Base-by-base conservation (phyloP, 176 grass and related monocot species). In the Oryza meyeriana region DNA sequence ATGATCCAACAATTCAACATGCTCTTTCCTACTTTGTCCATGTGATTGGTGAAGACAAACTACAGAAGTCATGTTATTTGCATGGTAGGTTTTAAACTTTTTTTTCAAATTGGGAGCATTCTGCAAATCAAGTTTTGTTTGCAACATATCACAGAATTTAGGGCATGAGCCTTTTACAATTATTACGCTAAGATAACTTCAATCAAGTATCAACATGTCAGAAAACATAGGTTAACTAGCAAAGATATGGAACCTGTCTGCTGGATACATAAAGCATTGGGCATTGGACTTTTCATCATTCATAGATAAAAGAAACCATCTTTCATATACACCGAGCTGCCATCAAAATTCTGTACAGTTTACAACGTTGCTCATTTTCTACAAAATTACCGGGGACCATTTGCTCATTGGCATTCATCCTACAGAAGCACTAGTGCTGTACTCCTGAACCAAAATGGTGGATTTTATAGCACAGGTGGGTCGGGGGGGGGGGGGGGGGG, bases 271-370 rank as follows among this genome's bases (percentile, higher is more conserved):
- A 72, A 55, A 66, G 1, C 18, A 11, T 28, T 76, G 35, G n/a
- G 58, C 34, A 36, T 67, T 29, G 12, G 2, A 82, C 61, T 47
- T 38, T 68, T 61, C 45, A 90, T 32, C 22, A 18, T 61, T 59
- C 55, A 44, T 25, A 78, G 57, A 29, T 4, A 61, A 24, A 16
- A 26, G 73, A 78, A 72, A 68, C 24, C 39, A 69, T 78, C 40
- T 77, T 75, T 26, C 62, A 83, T 86, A 75, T 75, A 74, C 75
- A 86, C 39, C 16, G 6, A 82, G 33, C 18, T 69, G 52, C 61
- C 59, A 27, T 30, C 79, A 86, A 86, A 90, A 90, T 79, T 83
- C 36, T 86, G 67, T 90, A 86, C 75, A 86, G 81, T 85, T 81
- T 73, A 88, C 72, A 88, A 62, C 12, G 33, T 64, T 8, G 35